These are phyloP conservation scores for Tricholomella constricta DNA, from an alignment of 768 basidiomycete genomes.

Conservation along the genomic window DNA sequence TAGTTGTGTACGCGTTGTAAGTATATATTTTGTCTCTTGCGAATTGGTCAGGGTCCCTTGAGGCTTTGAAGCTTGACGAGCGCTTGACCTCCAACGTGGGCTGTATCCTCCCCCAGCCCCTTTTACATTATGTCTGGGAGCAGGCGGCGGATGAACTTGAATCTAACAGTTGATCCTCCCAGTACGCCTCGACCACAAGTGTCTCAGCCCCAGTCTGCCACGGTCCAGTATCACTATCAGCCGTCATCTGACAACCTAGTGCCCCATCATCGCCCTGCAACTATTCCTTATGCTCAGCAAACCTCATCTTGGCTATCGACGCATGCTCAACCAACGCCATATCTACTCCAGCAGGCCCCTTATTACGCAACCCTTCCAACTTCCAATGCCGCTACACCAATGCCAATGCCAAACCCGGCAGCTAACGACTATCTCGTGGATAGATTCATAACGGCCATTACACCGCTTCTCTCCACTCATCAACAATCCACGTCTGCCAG, in stretches of 20 bases:
- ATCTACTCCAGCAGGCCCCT: background rate
- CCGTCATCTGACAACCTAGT: too few relatives aligned
- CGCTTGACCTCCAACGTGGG: too few relatives aligned
- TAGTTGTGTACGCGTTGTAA: too few relatives aligned
- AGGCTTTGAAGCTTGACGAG: too few relatives aligned
- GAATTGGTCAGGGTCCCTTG: too few relatives aligned
- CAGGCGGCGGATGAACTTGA: constrained; percentile 1
- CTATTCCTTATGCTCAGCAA: background rate
- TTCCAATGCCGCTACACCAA: background rate
- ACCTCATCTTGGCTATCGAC: background rate
- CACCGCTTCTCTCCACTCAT: constrained; percentile 1
- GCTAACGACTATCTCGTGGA: background rate
- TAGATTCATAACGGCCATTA: constrained; percentile 6
- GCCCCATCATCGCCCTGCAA: background rate
- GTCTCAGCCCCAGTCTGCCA: constrained; percentile 3
- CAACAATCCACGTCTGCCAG: constrained; percentile 6
- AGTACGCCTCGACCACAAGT: background rate
- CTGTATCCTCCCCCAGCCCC: too few relatives aligned
- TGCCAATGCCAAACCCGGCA: background rate
- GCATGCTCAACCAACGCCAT: background rate
- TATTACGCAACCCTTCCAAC: background rate
- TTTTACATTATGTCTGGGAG: background rate
- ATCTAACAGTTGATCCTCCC: background rate
- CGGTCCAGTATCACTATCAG: background rate
- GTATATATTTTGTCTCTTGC: too few relatives aligned